A percentile compares a stretch with the other conserved stretches of the same genome.
Conservation (phyloP, 805 yeast species). For the Myxozyma kluyveri region DNA sequence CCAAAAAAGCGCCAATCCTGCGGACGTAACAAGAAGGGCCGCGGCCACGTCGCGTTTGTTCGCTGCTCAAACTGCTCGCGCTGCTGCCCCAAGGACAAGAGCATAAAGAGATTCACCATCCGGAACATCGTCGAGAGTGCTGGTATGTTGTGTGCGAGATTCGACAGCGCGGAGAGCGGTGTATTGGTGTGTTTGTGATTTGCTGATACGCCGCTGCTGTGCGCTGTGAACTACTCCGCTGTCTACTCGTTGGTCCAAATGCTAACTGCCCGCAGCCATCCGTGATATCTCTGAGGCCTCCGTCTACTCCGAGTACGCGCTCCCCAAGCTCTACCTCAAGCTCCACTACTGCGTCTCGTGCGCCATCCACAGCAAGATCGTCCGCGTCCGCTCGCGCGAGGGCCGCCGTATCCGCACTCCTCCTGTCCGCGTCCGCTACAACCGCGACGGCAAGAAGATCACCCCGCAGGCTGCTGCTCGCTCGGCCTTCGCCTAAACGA, state of each 20-base stretch:
- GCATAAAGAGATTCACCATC: constrained; percentile 99
- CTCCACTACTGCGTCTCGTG: constrained; percentile 99
- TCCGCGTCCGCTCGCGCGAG: constrained; percentile 98
- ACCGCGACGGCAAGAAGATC: constrained; percentile 86
- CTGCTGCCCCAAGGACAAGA: constrained; percentile 99
- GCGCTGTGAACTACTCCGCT: no score
- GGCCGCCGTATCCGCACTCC: constrained; percentile 99
- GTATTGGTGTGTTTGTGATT: neutral
- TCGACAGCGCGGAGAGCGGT: neutral
- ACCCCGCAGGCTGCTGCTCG: constrained; percentile 97
- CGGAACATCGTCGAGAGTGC: constrained; percentile 99
- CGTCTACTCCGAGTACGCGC: constrained; percentile 97
- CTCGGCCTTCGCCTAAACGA: constrained; percentile 56
- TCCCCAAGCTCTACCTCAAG: constrained; percentile 99
- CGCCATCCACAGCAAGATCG: constrained; percentile 99
- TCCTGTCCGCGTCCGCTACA: constrained; percentile 98
- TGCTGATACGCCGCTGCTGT: neutral
- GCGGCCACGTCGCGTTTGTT: constrained; percentile 99
- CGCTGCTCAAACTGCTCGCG: constrained; percentile 99
- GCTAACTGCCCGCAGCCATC: constrained; percentile 50
- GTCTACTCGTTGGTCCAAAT: neutral
- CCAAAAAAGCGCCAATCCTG: constrained; percentile 99
- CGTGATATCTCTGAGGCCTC: constrained; percentile 99
- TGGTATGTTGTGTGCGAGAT: constrained; percentile 48
- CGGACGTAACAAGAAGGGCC: constrained; percentile 99